Base-by-base conservation (phyloP, 768 basidiomycete species). In the Leucocoprinus birnbaumii region DNA sequence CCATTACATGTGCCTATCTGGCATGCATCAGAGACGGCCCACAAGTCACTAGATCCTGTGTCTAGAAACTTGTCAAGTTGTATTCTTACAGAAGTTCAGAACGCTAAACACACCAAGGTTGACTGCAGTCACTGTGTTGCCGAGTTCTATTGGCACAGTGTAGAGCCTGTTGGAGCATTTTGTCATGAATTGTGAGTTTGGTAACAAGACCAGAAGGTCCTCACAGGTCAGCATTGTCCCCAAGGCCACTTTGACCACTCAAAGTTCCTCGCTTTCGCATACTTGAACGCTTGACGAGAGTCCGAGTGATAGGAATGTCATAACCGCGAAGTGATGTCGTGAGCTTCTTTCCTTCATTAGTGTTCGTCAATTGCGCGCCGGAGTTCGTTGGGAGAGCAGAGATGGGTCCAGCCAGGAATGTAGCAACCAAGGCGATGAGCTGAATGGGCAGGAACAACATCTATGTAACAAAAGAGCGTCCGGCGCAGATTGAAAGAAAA, bases 11-110 rank as follows among this genome's bases (percentile, higher is more conserved):
- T 60, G 8, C 68, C 68, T 6, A 60, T 56, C 3, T 62, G 61
- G 62, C 84, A 87, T 3, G 67, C 64, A 49, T 80, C 73, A 0
- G 84, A 82, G 21, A 84, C 66, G 3, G 86, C 76, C 87, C 87
- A 89, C 7, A 88, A 66, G 60, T 89, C 86, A 34, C 84, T 81
- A 3, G 87, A 88, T 19, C 87, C 87, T 2, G 87, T 87, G 61
- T 88, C 86, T 86, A 48, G 11, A 11, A 10, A 2, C 2, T 24
- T 9, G 19, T 10, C 48, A 11, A 21, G 58, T 31, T 38, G 19
- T 31, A 18, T 14, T 21, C 3, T 5, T 22, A 3, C n/a, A 35
- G 27, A 19, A 1, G 21, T 4, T 2, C 7, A 34, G 31, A 19
- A 34, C 7, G 47, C 64, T n/a, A 22, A 8, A 72, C 16, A 16